phyloP scores from a whole-genome alignment of 2,329 filamentous ascomycete species.

The Lachnellula occidentalis region DNA sequence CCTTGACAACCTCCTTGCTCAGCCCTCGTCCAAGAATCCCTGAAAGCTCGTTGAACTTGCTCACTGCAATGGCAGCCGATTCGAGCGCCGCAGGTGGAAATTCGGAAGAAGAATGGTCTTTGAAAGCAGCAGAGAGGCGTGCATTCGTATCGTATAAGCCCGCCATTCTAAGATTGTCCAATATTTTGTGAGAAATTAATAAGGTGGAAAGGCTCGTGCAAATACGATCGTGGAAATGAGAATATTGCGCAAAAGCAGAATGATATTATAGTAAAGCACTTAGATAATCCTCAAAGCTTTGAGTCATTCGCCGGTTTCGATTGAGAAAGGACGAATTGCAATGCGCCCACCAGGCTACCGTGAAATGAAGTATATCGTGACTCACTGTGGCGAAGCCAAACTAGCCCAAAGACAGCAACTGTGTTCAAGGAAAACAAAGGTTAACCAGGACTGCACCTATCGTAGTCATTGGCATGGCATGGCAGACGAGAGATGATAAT shows the following conservation, averaged over 20 bases:
- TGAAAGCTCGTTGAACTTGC: not conserved
- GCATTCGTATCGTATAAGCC: constrained; percentile 1
- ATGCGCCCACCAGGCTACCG: not conserved
- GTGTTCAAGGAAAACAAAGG: no score
- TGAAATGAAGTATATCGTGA: not conserved
- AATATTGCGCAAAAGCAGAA: not conserved
- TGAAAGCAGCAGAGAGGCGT: not conserved
- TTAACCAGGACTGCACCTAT: no score
- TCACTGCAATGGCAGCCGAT: not conserved
- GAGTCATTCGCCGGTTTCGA: constrained; percentile 7
- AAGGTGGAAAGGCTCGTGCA: not conserved
- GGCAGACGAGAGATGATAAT: no score
- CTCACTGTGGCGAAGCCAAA: not conserved
- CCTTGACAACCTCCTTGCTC: no score
- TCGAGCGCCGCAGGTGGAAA: not conserved
- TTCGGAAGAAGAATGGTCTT: not conserved
- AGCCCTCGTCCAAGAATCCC: not conserved
- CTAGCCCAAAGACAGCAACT: no score
- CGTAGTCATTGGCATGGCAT: no score
- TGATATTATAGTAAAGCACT: not conserved
- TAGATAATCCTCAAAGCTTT: not conserved
- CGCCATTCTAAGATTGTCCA: not conserved
- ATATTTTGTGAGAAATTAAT: not conserved
- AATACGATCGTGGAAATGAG: not conserved
- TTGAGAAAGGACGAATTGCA: not conserved